Evolutionary conservation across 2,329 filamentous ascomycete species (phyloP), one percentile per base, ranked within the genome.

Genomic region (Sclerotiophoma versabilis): DNA sequence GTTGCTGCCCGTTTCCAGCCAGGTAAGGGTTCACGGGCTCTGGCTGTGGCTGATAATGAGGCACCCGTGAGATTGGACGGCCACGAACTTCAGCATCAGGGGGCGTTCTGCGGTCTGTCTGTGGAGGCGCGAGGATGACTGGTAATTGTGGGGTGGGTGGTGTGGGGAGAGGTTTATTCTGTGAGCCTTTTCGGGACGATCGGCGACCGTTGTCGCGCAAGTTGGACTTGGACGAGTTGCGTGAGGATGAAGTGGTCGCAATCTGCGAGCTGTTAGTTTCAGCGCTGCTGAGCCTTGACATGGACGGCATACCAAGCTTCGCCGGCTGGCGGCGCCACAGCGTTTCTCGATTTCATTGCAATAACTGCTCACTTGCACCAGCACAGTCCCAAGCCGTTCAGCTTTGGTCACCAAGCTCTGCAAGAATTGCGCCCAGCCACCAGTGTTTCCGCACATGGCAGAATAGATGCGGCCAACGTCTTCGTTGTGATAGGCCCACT

Each of bases 361-460:
- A 62, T 95, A 90, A 46, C 85, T 87, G 59, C 86, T 87, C 17
- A 97, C 83, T 73, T 89, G 86, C 32, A 86, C 83, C 33, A 96
- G 81, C 25, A 88, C 80, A 6, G 85, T 82, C 26, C 88, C 89
- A 22, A 97, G 80, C 37, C 84, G 83, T 57, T 88, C 84, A 12
- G 88, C 87, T 68, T 89, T 91, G 19, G 84, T 83, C 70, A 92
- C 87, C 54, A 97, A 81, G 49, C 89, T 88, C 48, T 87, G 83
- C 67, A 96, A 88, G 6, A 92, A 92, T 51, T 87, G 86, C 53
- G 88, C 85, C 93, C 93, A 98, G 36, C 93, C 92, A 60, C 96
- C 90, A 8, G 92, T 88, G 65, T 98, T 98, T 27, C 91, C 91
- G 68, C 90, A 89, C 93, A 98, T 98, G 30, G 93, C 92, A 33